Conservation (phyloP, 2,329 filamentous ascomycete genomes). For the Aspergillus aculeatus region DNA sequence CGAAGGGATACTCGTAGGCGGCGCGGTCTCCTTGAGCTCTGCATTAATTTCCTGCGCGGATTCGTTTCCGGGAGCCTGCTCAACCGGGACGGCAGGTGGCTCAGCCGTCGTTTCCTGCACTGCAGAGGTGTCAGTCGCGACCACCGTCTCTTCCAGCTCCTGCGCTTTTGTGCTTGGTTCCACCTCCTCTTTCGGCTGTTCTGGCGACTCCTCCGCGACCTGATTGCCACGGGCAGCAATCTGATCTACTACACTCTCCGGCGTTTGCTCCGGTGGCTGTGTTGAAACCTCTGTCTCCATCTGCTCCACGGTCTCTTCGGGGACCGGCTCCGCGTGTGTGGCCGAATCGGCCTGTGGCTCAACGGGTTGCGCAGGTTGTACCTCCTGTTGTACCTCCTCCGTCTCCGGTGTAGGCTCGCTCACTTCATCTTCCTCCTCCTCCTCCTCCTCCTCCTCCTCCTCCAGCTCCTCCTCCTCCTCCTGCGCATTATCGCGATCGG, state of each 20-base stretch:
- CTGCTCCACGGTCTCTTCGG: slow-evolving; percentile 16
- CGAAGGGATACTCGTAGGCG: slow-evolving; percentile 22
- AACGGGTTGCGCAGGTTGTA: slow-evolving; percentile 8
- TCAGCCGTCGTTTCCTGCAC: slow-evolving; percentile 10
- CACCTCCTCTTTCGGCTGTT: slow-evolving; percentile 1
- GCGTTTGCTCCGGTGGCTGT: slow-evolving; percentile 10
- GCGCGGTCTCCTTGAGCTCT: slow-evolving; percentile 21
- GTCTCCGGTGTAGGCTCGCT: background rate
- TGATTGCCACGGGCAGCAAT: background rate
- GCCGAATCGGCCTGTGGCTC: slow-evolving; percentile 11
- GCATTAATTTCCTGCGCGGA: slow-evolving; percentile 16
- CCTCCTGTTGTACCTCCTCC: slow-evolving; percentile 16
- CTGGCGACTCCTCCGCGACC: slow-evolving; percentile 1
- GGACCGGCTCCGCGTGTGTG: slow-evolving; percentile 4
- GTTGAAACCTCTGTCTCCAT: slow-evolving; percentile 7
- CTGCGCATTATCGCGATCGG: slow-evolving; percentile 15
- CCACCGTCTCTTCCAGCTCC: background rate
- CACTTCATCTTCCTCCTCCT: background rate
- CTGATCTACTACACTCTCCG: slow-evolving; percentile 14
- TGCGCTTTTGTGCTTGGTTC: slow-evolving; percentile 6
- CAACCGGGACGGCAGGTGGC: slow-evolving; percentile 22
- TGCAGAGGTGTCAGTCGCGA: background rate
- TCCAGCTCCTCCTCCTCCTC: too few species aligned
- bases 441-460: background rate
- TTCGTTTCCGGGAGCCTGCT: slow-evolving; percentile 23